Evolutionary conservation across 225 moss, liverwort and hornwort genomes (phyloP), one percentile per base, ranked within the genome.

Genomic region (Neckera pumila): DNA sequence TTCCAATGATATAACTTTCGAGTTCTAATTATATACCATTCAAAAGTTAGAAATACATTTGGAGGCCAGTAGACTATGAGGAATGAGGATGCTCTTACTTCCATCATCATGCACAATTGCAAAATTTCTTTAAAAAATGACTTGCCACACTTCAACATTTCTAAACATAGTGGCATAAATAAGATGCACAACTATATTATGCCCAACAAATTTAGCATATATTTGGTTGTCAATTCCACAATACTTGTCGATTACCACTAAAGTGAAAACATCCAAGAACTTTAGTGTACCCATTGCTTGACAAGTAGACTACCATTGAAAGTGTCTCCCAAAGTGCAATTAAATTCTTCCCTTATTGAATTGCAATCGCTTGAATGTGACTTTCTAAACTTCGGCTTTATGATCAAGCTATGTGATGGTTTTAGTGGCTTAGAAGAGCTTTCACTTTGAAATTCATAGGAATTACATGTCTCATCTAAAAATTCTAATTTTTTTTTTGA

Each of bases 381-480:
- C 22, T 22, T n/a, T 67, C 38, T 2, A 7, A 22, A 2, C 12
- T 12, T 38, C 1, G 0, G 0, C n/a, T 67, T 38, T 22, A 22
- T 13, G 1, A 38, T 7, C 0, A 67, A 4, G 67, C 22, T 7
- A 7, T 7, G 4, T 12, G 4, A n/a, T 4, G 2, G 22, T 22
- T 38, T n/a, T 0, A 22, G 0, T 38, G 12, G 12, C 4, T 1
- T 5, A 33, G 0, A 1, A 0, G 9, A 64, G 2, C 64, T 33
- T 17, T 33, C 2, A 33, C 28, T 64, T 64, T 64, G 17, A 33
- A 17, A 5, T 64, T 4, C 36, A 18, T 36, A 10, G 0, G 10
- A 65, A 19, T 65, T 11, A 19, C 3, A 65, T 19, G 3, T 19
- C 18, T 65, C 5, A 17, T 64, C 31, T 31, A 15, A 16, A 63